These are phyloP conservation scores for Pseudonitzschia pungens DNA, from an alignment of 108 stramenopile species.

Conservation along the genomic window DNA sequence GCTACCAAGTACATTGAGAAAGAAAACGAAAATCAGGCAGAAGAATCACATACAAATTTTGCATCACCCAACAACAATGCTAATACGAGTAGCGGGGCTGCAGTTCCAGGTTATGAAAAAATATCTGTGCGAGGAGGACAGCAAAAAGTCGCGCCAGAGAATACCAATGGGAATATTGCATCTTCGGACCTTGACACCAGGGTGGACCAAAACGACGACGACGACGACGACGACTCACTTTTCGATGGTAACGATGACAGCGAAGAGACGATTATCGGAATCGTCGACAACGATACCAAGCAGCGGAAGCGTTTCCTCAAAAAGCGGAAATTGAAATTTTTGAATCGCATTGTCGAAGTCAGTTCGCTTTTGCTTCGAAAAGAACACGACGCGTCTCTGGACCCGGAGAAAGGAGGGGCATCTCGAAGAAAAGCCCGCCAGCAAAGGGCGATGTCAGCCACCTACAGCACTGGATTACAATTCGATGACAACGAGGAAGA, in stretches of 20 bases:
- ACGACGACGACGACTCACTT: background rate
- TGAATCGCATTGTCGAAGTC: slow-evolving; percentile 62
- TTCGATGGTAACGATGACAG: background rate
- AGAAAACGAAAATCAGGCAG: too few relatives aligned
- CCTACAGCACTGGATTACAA: slow-evolving; percentile 3
- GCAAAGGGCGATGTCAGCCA: background rate
- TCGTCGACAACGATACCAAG: background rate
- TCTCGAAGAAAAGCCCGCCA: background rate
- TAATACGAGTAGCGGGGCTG: too few relatives aligned
- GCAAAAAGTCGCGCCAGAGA: background rate
- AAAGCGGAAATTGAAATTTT: slow-evolving; percentile 28
- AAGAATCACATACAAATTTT: too few relatives aligned
- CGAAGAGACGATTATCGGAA: background rate
- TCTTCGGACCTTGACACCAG: background rate
- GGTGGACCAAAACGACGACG: background rate
- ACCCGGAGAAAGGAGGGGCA: background rate
- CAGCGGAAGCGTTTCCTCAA: background rate
- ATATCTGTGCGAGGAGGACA: background rate
- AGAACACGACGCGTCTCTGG: slow-evolving; percentile 60
- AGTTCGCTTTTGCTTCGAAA: slow-evolving; percentile 51
- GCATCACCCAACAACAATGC: too few relatives aligned
- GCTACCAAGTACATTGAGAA: too few relatives aligned
- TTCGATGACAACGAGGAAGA: slow-evolving; percentile 27
- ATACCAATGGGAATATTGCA: too few relatives aligned
- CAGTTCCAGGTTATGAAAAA: too few relatives aligned